Evolutionary conservation across 345 rosid species (phyloP).

Genomic region (Eucalyptus curtisii): DNA sequence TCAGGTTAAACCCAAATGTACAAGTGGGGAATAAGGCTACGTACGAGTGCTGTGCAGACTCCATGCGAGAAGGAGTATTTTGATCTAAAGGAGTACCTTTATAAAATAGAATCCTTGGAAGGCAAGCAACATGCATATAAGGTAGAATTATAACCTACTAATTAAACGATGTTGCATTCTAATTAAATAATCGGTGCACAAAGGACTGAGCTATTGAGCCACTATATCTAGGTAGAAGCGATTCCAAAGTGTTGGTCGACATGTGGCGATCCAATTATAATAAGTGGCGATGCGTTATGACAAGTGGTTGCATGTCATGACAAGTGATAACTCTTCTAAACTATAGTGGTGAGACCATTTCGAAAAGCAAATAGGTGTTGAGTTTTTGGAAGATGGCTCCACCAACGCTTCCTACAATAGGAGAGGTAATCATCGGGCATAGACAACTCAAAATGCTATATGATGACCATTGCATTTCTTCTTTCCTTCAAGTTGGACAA

Average conservation of each 20-base stretch:
- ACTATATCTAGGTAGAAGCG: not conserved
- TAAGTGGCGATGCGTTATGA: rapidly evolving
- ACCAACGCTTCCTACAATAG: not conserved
- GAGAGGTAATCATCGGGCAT: not conserved
- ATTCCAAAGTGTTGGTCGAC: rapidly evolving
- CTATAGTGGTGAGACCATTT: not conserved
- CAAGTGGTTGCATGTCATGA: not conserved
- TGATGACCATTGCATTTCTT: not conserved
- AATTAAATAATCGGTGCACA: not conserved
- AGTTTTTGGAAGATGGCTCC: not conserved
- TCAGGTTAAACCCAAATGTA: not conserved
- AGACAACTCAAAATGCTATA: not conserved
- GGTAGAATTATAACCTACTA: not conserved
- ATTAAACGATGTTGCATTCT: not conserved
- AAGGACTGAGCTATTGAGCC: not conserved
- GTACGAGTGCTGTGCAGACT: not conserved
- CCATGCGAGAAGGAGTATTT: not conserved
- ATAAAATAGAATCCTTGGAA: not conserved
- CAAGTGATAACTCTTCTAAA: not conserved
- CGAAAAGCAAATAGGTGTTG: not conserved
- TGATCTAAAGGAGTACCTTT: not conserved
- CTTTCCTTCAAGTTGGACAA: not conserved
- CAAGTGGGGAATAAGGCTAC: not conserved
- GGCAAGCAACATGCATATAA: not conserved
- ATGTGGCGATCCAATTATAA: not conserved